phyloP scores from a whole-genome alignment of 495 filamentous ascomycete species.

The Podospora sp. region DNA sequence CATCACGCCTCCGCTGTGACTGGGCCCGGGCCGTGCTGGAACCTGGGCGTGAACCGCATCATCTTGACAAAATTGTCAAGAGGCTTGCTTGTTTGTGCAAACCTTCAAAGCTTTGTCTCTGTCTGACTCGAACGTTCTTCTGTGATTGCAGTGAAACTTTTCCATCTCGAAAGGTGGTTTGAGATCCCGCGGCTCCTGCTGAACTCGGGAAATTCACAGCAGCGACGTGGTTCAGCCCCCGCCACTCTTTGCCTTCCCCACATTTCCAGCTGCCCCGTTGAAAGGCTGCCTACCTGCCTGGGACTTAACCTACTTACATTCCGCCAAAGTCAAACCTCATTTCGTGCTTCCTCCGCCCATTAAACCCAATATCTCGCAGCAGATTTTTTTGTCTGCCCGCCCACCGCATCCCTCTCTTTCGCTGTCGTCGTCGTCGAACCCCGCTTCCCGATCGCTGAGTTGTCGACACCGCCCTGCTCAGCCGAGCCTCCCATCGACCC shows the following conservation, averaged over 20 bases:
- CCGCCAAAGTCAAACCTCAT: background rate
- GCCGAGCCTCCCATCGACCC: background rate
- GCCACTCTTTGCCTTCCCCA: constrained; percentile 22
- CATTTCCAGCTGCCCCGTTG: constrained; percentile 20
- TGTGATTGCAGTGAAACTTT: background rate
- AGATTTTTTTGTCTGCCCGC: background rate
- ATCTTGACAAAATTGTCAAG: background rate
- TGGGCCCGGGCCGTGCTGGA: background rate
- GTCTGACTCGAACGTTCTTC: background rate
- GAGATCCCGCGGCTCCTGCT: background rate
- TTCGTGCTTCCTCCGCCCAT: background rate
- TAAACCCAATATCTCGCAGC: background rate
- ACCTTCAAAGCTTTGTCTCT: background rate
- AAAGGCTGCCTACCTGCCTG: constrained; percentile 14
- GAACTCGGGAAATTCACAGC: background rate
- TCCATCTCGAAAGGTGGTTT: background rate
- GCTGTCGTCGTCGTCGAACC: background rate
- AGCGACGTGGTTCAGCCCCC: constrained; percentile 12
- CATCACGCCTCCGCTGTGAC: background rate
- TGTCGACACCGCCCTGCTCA: background rate
- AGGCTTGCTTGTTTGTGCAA: background rate
- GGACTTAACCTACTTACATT: background rate
- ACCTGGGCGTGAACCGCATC: background rate
- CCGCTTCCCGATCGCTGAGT: background rate
- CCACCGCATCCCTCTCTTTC: background rate